Evolutionary conservation across 768 basidiomycete species (phyloP).

Genomic region (Tricholoma sp.): DNA sequence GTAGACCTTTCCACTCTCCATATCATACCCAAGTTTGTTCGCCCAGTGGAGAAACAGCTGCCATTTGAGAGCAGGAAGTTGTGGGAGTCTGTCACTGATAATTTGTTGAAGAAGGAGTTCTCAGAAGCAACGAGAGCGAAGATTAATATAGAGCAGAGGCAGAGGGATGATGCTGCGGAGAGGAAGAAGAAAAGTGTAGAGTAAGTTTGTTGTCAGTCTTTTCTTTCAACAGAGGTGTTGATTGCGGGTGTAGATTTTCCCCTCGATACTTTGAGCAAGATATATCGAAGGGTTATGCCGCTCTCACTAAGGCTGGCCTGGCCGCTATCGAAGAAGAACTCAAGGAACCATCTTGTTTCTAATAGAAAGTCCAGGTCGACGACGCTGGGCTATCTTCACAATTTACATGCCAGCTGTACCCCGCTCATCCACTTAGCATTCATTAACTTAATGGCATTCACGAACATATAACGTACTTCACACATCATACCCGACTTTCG

Average conservation of each 20-base stretch:
- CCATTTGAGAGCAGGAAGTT: constrained; percentile 79
- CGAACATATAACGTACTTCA: neutral
- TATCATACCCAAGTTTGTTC: constrained; percentile 77
- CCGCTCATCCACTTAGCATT: neutral
- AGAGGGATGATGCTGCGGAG: constrained; percentile 85
- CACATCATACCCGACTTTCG: neutral
- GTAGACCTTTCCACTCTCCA: constrained; percentile 71
- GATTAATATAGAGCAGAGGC: constrained; percentile 86
- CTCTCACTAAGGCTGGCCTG: constrained; percentile 62
- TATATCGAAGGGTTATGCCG: constrained; percentile 58
- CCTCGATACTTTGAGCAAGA: constrained; percentile 74
- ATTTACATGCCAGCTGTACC: neutral
- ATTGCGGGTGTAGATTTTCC: constrained; percentile 46
- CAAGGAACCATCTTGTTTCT: constrained; percentile 27
- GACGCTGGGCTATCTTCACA: neutral
- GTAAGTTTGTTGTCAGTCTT: constrained; percentile 45
- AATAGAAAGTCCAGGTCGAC: constrained; percentile 20
- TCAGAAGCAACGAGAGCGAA: constrained; percentile 90
- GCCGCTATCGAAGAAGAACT: constrained; percentile 75
- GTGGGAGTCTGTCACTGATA: constrained; percentile 80
- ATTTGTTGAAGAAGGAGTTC: constrained; percentile 79
- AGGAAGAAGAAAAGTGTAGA: constrained; percentile 73
- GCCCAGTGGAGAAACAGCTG: constrained; percentile 76
- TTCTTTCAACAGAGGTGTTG: neutral
- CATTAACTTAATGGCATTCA: neutral